Conservation (phyloP, 176 grass and related monocot genomes). For the Microstegium vimineum region DNA sequence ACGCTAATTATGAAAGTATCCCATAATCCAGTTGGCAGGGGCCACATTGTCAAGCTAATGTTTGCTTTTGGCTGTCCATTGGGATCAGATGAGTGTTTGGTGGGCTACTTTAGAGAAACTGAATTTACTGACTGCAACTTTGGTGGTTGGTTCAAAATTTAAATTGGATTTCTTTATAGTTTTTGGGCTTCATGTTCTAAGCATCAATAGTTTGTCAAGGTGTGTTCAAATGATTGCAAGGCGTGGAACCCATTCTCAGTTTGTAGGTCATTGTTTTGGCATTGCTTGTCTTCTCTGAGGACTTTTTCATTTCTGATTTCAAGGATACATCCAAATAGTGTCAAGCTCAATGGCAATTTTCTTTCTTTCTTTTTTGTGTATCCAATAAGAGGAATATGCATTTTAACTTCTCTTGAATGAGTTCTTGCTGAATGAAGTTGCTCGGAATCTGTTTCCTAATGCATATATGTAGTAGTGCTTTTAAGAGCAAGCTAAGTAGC, state of each 20-base stretch:
- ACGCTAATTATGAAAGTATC: neutral
- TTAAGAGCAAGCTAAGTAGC: neutral
- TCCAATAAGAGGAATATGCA: neutral
- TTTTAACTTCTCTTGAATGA: neutral
- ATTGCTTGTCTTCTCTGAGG: neutral
- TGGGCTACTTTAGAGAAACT: neutral
- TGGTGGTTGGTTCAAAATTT: constrained; percentile 2
- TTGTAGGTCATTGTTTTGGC: constrained; percentile 11
- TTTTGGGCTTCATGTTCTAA: neutral
- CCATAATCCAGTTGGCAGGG: neutral
- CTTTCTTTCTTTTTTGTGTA: neutral
- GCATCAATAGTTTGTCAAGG: neutral
- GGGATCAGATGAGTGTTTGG: neutral
- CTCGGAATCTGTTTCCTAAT: neutral
- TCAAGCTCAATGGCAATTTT: neutral
- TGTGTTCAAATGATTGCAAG: neutral
- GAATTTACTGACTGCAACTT: constrained; percentile 1
- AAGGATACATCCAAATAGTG: neutral
- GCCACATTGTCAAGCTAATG: constrained; percentile 20
- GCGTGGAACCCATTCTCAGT: neutral
- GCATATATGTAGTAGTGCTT: neutral
- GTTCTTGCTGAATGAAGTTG: neutral
- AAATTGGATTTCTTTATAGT: neutral
- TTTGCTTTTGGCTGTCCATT: neutral
- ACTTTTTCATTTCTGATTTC: neutral